A percentile compares a stretch with the other conserved stretches of the same genome.
Evolutionary conservation across 176 grass and related monocot species (phyloP).

Genomic region (Lolium multiflorum): DNA sequence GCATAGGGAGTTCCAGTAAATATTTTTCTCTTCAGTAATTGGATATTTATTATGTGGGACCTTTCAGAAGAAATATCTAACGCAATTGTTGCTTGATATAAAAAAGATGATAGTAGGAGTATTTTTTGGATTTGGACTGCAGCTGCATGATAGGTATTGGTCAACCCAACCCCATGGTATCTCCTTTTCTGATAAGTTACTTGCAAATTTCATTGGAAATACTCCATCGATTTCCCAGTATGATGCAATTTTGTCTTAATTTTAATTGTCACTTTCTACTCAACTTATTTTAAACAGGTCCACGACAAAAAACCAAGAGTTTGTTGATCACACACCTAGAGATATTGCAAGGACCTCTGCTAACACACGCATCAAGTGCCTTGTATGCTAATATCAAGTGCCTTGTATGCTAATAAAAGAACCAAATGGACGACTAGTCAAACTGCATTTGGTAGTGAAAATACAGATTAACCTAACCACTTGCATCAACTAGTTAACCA

Average conservation of each 20-base stretch:
- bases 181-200: neutral
- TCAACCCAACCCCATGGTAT: neutral
- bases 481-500: neutral
- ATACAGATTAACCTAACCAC: neutral
- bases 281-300: neutral
- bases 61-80: neutral
- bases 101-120: neutral
- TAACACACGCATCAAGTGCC: neutral
- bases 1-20: neutral
- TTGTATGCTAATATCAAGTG: neutral
- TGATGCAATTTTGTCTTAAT: neutral
- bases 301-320: neutral
- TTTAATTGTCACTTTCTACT: neutral
- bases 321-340: neutral
- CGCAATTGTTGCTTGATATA: neutral
- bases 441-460: slow-evolving; percentile 18
- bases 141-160: neutral
- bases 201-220: neutral
- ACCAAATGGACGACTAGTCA: slow-evolving; percentile 16
- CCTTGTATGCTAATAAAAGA: neutral
- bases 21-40: neutral
- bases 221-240: neutral
- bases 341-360: neutral
- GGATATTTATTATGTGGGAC: neutral
- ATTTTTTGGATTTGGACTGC: neutral